Conservation (phyloP, 73 alveolate genomes). For the Paramecium sexaurelia region DNA sequence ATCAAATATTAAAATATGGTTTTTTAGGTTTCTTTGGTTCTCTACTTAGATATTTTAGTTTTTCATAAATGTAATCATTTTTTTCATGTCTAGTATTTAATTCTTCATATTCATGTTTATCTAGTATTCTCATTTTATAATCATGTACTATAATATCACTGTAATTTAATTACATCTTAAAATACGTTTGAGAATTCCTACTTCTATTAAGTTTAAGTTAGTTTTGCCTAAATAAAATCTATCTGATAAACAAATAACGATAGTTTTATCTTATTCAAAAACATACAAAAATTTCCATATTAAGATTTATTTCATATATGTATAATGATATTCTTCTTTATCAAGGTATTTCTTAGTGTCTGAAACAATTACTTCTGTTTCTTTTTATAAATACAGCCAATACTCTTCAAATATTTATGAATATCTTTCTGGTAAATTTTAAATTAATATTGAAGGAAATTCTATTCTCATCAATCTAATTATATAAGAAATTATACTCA, state of each 20-base stretch:
- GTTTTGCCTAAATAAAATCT: constrained; percentile 21
- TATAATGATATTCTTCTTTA: not conserved
- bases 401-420: not conserved
- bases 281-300: constrained; percentile 45
- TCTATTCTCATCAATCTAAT: not conserved
- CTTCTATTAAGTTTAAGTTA: not conserved
- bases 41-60: not conserved
- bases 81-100: constrained; percentile 5
- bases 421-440: not conserved
- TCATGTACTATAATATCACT: not conserved
- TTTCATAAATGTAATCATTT: constrained; percentile 7
- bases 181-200: not conserved
- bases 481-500: not conserved
- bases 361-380: not conserved
- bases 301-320: not conserved
- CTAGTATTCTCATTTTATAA: constrained; percentile 15
- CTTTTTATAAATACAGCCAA: not conserved
- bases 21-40: not conserved
- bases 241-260: not conserved
- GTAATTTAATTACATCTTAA: not conserved
- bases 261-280: not conserved
- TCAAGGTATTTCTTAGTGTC: not conserved
- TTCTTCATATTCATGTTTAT: not conserved
- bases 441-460: not conserved
- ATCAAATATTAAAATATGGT: constrained; percentile 16